A percentile compares a stretch with the other conserved stretches of the same genome.
phyloP scores from a whole-genome alignment of 495 filamentous ascomycete genomes.

The Cryomyces minteri region DNA sequence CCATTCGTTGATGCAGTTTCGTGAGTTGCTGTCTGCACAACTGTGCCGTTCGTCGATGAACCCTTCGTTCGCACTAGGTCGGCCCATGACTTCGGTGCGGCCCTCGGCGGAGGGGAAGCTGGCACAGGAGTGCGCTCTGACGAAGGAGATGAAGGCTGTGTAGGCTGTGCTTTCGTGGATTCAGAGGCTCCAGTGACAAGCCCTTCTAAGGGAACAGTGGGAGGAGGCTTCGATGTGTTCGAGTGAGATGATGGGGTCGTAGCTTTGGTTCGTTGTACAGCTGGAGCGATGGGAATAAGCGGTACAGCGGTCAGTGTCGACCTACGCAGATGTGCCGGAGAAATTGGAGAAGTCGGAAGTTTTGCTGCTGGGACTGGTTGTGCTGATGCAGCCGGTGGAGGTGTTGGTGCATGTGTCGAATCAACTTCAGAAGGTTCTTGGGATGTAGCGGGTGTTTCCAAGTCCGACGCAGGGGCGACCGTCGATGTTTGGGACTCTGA shows the following conservation, averaged over 20 bases:
- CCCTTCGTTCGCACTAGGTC: conserved; percentile 45
- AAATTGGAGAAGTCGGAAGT: not conserved
- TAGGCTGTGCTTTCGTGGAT: conserved; percentile 10
- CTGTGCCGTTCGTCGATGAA: conserved; percentile 12
- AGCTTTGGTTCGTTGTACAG: conserved; percentile 35
- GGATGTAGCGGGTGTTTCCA: conserved; percentile 50
- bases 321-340: conserved; percentile 17
- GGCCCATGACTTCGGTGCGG: conserved; percentile 55
- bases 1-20: conserved; percentile 21
- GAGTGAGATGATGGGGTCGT: conserved; percentile 24
- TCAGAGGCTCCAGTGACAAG: conserved; percentile 4
- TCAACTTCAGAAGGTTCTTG: conserved; percentile 45
- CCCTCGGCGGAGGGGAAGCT: conserved; percentile 22
- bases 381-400: conserved; percentile 33
- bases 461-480: conserved; percentile 27
- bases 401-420: conserved; percentile 53
- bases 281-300: conserved; percentile 48
- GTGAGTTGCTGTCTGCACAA: conserved; percentile 9
- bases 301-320: conserved; percentile 32
- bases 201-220: conserved; percentile 5
- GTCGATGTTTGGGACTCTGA: conserved; percentile 19
- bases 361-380: conserved; percentile 5
- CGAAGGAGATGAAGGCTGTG: conserved; percentile 15
- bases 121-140: conserved; percentile 20
- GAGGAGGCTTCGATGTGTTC: conserved; percentile 8